Conservation (phyloP, 1,139 yeast species). For the Keqinozyma sinolaborantium region DNA sequence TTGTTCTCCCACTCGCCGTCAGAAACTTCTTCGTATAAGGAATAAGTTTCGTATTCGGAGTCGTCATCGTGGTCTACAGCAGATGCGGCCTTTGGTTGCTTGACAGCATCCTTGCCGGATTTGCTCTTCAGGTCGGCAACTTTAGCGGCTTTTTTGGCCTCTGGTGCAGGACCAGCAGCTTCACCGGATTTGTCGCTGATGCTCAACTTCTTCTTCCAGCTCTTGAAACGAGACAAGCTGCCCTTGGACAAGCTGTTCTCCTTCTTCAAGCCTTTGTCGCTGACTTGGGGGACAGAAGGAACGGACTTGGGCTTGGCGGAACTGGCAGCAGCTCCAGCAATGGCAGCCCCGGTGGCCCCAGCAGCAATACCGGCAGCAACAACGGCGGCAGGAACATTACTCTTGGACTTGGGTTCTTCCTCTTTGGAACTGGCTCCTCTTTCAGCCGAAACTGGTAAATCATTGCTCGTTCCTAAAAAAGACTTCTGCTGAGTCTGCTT, state of each 20-base stretch:
- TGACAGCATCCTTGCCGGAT: conserved; percentile 8
- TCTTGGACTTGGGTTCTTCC: conserved; percentile 1
- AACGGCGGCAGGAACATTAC: conserved; percentile 6
- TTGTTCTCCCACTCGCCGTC: conserved; percentile 44
- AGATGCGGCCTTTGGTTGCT: conserved; percentile 11
- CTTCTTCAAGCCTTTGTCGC: conserved; percentile 1
- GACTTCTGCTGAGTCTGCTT: conserved; percentile 12
- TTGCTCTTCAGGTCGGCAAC: conserved; percentile 7
- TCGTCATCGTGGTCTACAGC: conserved; percentile 12
- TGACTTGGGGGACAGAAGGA: conserved; percentile 1
- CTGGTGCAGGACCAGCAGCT: conserved; percentile 4
- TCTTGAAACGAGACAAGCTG: neutral
- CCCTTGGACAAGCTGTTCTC: neutral
- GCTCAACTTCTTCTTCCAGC: neutral
- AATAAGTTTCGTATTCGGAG: conserved; percentile 30
- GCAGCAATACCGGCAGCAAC: conserved; percentile 8
- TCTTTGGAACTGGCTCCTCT: conserved; percentile 10
- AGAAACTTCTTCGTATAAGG: conserved; percentile 51
- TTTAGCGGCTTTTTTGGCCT: conserved; percentile 3
- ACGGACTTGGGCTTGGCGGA: neutral
- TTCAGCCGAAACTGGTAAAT: conserved; percentile 13
- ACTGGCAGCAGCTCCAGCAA: conserved; percentile 5
- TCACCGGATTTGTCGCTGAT: conserved; percentile 1
- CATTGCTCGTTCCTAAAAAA: conserved; percentile 23
- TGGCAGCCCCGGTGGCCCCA: conserved; percentile 8